These are phyloP conservation scores for Phyllosticta citriasiana DNA, from an alignment of 2,329 filamentous ascomycete species.

Conservation along the genomic window DNA sequence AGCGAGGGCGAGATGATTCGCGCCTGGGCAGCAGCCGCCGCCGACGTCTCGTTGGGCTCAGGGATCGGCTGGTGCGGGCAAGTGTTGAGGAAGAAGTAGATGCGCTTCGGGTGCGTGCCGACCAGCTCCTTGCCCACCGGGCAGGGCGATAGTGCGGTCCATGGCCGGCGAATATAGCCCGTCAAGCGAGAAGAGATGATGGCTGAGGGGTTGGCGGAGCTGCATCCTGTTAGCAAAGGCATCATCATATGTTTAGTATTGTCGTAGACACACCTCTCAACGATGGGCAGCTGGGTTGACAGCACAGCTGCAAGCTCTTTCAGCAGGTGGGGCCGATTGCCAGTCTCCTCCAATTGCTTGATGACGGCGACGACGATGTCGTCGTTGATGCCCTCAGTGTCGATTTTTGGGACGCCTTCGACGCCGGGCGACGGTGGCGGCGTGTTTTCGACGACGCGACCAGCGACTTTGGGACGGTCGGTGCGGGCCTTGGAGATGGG, in stretches of 20 bases:
- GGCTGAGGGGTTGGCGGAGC: constrained; percentile 89
- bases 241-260: constrained; percentile 12
- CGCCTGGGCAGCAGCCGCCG: constrained; percentile 31
- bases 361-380: constrained; percentile 91
- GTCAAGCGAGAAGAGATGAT: constrained; percentile 90
- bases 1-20: constrained; percentile 75
- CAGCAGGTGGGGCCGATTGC: constrained; percentile 85
- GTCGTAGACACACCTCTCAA: constrained; percentile 69
- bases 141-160: constrained; percentile 68
- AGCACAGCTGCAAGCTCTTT: constrained; percentile 84
- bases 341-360: constrained; percentile 75
- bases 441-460: constrained; percentile 53
- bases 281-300: constrained; percentile 63
- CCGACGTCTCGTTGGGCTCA: constrained; percentile 46
- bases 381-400: constrained; percentile 79
- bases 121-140: constrained; percentile 90
- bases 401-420: constrained; percentile 49
- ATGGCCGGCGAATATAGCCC: constrained; percentile 77
- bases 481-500: constrained; percentile 39
- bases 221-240: constrained; percentile 30
- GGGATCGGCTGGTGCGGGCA: constrained; percentile 74
- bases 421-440: constrained; percentile 64
- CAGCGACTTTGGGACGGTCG: constrained; percentile 37
- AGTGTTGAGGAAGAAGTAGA: constrained; percentile 95
- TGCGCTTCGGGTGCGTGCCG: constrained; percentile 82